Evolutionary conservation across 2,329 filamentous ascomycete species (phyloP).

Genomic region (Aspergillus hiratsukae): DNA sequence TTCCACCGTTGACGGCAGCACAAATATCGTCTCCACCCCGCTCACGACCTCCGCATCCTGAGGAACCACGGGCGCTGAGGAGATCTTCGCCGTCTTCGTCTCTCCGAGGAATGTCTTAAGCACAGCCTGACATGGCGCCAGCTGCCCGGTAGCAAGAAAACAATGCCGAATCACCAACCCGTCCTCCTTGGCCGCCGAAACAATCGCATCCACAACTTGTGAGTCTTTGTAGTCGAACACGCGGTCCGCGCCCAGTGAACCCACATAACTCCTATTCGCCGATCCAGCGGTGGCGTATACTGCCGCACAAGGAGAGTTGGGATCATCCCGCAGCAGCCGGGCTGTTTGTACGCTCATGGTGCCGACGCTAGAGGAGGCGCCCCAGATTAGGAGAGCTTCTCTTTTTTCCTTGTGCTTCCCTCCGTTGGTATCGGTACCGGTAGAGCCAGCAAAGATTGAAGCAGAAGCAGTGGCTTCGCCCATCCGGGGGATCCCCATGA

Average conservation of each 20-base stretch:
- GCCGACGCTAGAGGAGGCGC: constrained; percentile 44
- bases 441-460: too few relatives aligned
- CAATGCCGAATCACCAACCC: constrained; percentile 37
- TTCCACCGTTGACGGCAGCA: constrained; percentile 34
- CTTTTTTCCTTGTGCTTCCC: constrained; percentile 11
- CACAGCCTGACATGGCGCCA: constrained; percentile 35
- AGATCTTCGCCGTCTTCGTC: constrained; percentile 27
- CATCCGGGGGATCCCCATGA: constrained; percentile 29
- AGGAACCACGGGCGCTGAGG: constrained; percentile 36
- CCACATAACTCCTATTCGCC: constrained; percentile 33
- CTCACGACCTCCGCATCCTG: constrained; percentile 23
- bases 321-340: constrained; percentile 33
- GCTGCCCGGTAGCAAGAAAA: constrained; percentile 40
- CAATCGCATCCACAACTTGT: constrained; percentile 25
- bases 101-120: constrained; percentile 29
- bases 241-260: constrained; percentile 26
- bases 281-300: constrained; percentile 42
- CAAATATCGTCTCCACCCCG: constrained; percentile 37
- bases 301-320: constrained; percentile 28
- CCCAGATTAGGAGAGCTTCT: constrained; percentile 42
- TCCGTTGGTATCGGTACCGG: too few relatives aligned
- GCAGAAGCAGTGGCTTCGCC: constrained; percentile 10
- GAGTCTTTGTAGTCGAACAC: constrained; percentile 41
- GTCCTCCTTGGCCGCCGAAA: constrained; percentile 35
- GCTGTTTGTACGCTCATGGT: constrained; percentile 43